Percentiles rank a stretch among this genome's conserved stretches.
Conservation (phyloP, 345 rosid genomes). For the Eucalyptus curtisii region DNA sequence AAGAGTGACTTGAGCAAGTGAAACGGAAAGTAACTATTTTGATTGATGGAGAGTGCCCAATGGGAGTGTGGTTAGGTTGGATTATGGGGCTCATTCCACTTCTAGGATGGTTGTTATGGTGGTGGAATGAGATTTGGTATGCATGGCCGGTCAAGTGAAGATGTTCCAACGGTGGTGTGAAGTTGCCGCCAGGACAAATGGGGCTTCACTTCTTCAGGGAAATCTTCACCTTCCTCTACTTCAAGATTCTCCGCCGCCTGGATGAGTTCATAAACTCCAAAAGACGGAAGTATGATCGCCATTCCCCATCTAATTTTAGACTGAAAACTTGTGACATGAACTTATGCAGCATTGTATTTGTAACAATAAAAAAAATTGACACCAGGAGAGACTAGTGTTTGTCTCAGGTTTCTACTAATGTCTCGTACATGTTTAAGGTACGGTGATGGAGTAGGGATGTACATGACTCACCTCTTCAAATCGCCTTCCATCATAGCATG, state of each 20-base stretch:
- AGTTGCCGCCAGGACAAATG: slow-evolving; percentile 20
- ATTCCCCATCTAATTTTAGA: background rate
- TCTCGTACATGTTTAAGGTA: background rate
- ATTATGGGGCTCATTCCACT: slow-evolving; percentile 4
- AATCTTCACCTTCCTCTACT: slow-evolving; percentile 21
- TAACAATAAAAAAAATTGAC: background rate
- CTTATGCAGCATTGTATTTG: background rate
- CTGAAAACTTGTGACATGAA: background rate
- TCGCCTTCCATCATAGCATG: slow-evolving; percentile 20
- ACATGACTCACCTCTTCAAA: slow-evolving; percentile 15
- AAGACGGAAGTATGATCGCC: slow-evolving; percentile 9
- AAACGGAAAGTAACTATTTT: background rate
- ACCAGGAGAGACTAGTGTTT: background rate
- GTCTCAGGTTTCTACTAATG: background rate
- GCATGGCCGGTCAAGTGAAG: background rate
- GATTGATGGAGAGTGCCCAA: background rate
- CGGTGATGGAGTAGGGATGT: slow-evolving; percentile 26
- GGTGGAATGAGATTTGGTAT: slow-evolving; percentile 35
- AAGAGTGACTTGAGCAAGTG: background rate
- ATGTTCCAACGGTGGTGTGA: background rate
- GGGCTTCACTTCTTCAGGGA: slow-evolving; percentile 27
- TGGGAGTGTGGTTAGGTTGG: background rate
- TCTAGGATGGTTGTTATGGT: slow-evolving; percentile 9
- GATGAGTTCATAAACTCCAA: slow-evolving; percentile 28
- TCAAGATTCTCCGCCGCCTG: slow-evolving; percentile 9